Evolutionary conservation across 305 asterid genomes (phyloP).

Genomic region (Lippia alba): DNA sequence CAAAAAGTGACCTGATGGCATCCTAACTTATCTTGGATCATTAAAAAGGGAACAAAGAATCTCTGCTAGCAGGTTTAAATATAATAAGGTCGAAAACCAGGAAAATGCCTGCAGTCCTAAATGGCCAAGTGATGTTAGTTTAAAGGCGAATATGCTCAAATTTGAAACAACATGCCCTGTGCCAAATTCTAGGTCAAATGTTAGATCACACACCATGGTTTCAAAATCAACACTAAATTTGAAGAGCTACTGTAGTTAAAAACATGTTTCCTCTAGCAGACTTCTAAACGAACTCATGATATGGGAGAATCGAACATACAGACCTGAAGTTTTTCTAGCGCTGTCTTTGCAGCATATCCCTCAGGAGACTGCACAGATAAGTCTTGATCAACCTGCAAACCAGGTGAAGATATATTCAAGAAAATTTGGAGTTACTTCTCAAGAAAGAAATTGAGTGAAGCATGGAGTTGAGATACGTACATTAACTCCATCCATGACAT

Average conservation of each 20-base stretch:
- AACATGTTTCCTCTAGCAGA: conserved; percentile 16
- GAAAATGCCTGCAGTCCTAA: conserved; percentile 12
- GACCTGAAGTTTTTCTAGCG: conserved; percentile 61
- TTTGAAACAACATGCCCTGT: background rate
- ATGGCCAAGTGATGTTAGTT: background rate
- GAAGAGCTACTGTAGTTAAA: background rate
- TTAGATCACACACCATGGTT: conserved; percentile 4
- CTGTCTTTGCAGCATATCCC: conserved; percentile 57
- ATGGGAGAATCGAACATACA: conserved; percentile 21
- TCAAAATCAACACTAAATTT: conserved; percentile 7
- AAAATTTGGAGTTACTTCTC: conserved; percentile 4
- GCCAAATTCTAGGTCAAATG: conserved; percentile 16
- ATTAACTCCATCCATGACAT: conserved; percentile 81
- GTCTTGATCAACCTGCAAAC: conserved; percentile 54
- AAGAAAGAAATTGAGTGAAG: conserved; percentile 6
- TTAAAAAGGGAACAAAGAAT: background rate
- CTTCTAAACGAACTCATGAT: conserved; percentile 5
- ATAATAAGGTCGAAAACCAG: conserved; percentile 9
- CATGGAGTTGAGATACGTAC: conserved; percentile 35
- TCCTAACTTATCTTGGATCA: conserved; percentile 12
- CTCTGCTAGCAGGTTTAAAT: background rate
- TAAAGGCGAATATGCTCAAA: conserved; percentile 2
- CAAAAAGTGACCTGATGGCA: conserved; percentile 4
- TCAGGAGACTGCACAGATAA: conserved; percentile 39
- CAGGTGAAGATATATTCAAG: conserved; percentile 25